Base-by-base conservation (phyloP, 2,329 filamentous ascomycete genomes). In the Sclerotinia trifoliorum region DNA sequence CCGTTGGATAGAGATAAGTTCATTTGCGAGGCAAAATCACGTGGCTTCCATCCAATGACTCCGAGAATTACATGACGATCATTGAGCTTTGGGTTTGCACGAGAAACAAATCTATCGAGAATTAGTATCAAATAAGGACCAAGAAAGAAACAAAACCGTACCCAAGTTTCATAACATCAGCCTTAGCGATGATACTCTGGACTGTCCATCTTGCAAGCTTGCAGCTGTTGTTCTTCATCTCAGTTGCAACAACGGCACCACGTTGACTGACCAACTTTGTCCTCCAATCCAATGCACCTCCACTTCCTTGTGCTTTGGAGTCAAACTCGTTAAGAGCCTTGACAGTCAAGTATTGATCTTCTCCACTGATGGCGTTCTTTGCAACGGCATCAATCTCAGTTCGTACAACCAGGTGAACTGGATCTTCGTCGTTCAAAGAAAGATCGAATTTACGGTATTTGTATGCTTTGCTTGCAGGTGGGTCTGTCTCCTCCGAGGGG, bases 171-270 rank as follows among this genome's bases (percentile, higher is more conserved):
- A 99, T 97, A 74, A 93, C 85, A 79, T 99, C 95, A n/a, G 95
- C 94, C 83, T 94, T 94, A 79, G 94, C 94, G 69, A 99, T 88
- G 78, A 99, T 97, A 78, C 91, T 92, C 85, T 99, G 95, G 55
- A 94, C 93, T 44, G 95, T 97, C 95, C 95, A 99, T 79, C 95
- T 86, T 69, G 95, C 95, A 71, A 99, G 89, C 85, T 99, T 99
- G 90, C 93, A 96, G 78, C 89, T 93, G 87, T 99, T 99, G 88
- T 99, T 99, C 92, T 99, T 99, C 95, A 99, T 99, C 84, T 99
- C 95, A 17, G 95, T 99, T 26, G 95, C 95, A 35, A 99, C 91
- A 55, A 99, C 94, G 68, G 95, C 95, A 88, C 95, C 95, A 77
- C 95, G 91, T 84, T 97, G 94, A 75, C 90, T 93, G 72, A 92